phyloP scores from a whole-genome alignment of 768 basidiomycete genomes.

The Serendipita sp. region DNA sequence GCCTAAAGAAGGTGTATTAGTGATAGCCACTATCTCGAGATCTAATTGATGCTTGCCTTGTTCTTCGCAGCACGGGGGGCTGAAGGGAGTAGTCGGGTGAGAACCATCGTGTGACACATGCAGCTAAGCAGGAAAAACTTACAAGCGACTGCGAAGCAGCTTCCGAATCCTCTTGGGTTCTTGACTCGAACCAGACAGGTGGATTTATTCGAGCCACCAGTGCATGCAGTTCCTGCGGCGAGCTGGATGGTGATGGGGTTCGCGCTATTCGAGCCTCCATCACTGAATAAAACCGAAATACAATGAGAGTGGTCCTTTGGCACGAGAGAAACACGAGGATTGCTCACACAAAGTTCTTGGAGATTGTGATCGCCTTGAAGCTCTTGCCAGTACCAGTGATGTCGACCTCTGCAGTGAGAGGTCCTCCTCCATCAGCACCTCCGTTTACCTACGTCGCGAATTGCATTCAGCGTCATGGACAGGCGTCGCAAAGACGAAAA shows the following conservation, averaged over 20 bases:
- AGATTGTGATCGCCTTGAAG: not conserved
- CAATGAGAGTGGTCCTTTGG: not conserved
- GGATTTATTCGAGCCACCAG: not conserved
- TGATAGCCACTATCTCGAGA: too few species aligned
- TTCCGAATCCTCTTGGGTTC: not conserved
- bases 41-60: too few species aligned
- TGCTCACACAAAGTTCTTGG: not conserved
- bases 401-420: not conserved
- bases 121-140: not conserved
- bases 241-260: not conserved
- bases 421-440: not conserved
- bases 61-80: too few species aligned
- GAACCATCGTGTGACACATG: too few species aligned
- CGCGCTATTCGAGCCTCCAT: not conserved
- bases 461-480: too few species aligned
- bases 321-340: not conserved
- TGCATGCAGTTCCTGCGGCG: not conserved
- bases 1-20: too few species aligned
- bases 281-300: not conserved
- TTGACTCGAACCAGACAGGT: not conserved
- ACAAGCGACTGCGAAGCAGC: conserved; percentile 1
- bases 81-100: too few species aligned
- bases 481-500: too few species aligned
- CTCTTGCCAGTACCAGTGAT: not conserved
- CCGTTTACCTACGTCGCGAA: not conserved